A percentile compares a stretch with the other conserved stretches of the same genome.
Evolutionary conservation across 768 basidiomycete species (phyloP).

Genomic region (Kwoniella sp.): DNA sequence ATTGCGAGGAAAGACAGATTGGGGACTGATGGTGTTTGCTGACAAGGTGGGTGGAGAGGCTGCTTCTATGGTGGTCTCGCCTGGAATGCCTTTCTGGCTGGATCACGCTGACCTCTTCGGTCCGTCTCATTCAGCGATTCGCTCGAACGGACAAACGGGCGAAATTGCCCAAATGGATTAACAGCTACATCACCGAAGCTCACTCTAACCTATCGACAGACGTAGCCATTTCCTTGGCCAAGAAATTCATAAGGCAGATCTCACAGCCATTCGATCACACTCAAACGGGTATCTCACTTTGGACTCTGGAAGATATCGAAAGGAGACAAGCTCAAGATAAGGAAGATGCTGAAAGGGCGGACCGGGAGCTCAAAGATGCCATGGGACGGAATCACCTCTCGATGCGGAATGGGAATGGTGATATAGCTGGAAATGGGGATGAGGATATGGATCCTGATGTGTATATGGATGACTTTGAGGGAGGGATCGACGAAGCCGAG

Average conservation of each 20-base stretch:
- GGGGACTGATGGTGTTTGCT: constrained; percentile 99
- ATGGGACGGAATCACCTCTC: constrained; percentile 7
- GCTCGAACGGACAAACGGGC: constrained; percentile 62
- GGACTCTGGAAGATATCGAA: constrained; percentile 90
- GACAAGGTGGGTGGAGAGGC: constrained; percentile 79
- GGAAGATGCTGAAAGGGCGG: constrained; percentile 60
- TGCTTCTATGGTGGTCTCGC: too few species aligned
- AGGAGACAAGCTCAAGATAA: constrained; percentile 80
- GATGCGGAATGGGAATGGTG: constrained; percentile 5
- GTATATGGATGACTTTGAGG: constrained; percentile 32
- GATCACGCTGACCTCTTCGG: not conserved
- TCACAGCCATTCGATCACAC: constrained; percentile 97
- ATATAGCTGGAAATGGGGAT: constrained; percentile 16
- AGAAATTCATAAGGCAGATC: constrained; percentile 96
- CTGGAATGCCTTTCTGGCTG: not conserved
- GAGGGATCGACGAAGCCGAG: constrained; percentile 33
- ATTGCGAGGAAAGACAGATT: constrained; percentile 96
- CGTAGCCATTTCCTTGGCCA: constrained; percentile 91
- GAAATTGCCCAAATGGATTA: constrained; percentile 97
- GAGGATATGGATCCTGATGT: constrained; percentile 30
- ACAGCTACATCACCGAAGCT: constrained; percentile 98
- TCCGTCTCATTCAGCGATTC: constrained; percentile 41
- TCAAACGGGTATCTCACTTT: constrained; percentile 88
- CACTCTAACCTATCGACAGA: constrained; percentile 97
- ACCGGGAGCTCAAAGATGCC: constrained; percentile 8